Percentiles rank a stretch among this genome's conserved stretches.
Conservation (phyloP, 1,284 basidiomycete genomes). For the Naganishia cerealis region DNA sequence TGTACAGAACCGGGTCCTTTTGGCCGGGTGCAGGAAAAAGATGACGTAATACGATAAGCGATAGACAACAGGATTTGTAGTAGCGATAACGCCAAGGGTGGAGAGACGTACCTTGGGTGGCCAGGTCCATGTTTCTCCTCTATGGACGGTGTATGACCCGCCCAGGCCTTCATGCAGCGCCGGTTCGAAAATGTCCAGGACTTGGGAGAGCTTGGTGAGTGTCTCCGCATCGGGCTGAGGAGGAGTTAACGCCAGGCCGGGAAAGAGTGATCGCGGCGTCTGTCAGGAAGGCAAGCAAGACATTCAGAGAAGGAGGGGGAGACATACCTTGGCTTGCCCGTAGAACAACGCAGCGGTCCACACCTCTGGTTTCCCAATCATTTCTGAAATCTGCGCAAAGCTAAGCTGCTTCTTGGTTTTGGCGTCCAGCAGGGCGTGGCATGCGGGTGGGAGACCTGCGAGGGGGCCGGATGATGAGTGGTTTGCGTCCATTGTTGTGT, state of each 20-base stretch:
- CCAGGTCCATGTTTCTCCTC: slow-evolving; percentile 46
- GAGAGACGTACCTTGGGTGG: slow-evolving; percentile 44
- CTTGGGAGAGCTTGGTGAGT: slow-evolving; percentile 70
- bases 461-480: slow-evolving; percentile 52
- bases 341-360: slow-evolving; percentile 87
- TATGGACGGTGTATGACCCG: slow-evolving; percentile 42
- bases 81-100: background rate
- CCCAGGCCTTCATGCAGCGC: slow-evolving; percentile 61
- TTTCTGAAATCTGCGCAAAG: slow-evolving; percentile 70
- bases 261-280: background rate
- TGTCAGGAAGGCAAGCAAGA: background rate
- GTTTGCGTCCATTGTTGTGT: slow-evolving; percentile 29
- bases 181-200: slow-evolving; percentile 64
- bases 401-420: slow-evolving; percentile 70
- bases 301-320: background rate
- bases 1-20: slow-evolving; percentile 75
- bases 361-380: slow-evolving; percentile 74
- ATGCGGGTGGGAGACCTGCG: slow-evolving; percentile 61
- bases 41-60: background rate
- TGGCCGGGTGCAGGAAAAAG: background rate
- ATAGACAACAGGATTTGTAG: background rate
- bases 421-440: slow-evolving; percentile 62
- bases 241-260: background rate
- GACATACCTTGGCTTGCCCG: slow-evolving; percentile 73
- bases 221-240: slow-evolving; percentile 57